phyloP scores from a whole-genome alignment of 169 alveolate genomes.

The Cryptosporidium tyzzeri region DNA sequence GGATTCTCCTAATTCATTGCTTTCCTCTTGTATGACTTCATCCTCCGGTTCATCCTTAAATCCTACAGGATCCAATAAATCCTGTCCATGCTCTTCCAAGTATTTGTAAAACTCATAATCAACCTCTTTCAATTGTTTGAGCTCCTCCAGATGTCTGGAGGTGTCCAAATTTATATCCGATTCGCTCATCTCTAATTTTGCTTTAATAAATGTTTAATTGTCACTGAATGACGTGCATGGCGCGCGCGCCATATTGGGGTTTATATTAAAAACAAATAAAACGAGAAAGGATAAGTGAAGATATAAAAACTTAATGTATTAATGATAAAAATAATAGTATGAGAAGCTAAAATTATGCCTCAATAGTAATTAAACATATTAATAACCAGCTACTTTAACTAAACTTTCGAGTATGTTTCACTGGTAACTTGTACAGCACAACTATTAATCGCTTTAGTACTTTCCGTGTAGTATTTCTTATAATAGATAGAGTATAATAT shows the following conservation, averaged over 20 bases:
- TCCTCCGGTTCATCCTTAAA: not conserved
- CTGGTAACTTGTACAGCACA: not conserved
- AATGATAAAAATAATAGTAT: not conserved
- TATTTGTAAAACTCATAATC: slow-evolving; percentile 53
- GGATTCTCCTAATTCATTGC: not conserved
- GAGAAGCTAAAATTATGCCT: not conserved
- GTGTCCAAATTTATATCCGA: slow-evolving; percentile 1
- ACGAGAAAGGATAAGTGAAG: not conserved
- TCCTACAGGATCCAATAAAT: slow-evolving; percentile 36
- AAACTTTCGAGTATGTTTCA: not conserved
- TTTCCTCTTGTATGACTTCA: not conserved
- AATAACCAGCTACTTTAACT: not conserved
- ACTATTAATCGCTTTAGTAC: not conserved
- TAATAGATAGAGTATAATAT: slow-evolving; percentile 9
- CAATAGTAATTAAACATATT: not conserved
- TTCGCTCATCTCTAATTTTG: slow-evolving; percentile 1
- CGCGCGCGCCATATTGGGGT: slow-evolving; percentile 18
- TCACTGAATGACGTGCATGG: not conserved
- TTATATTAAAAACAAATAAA: not conserved
- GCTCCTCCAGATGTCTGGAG: slow-evolving; percentile 22
- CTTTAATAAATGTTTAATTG: not conserved
- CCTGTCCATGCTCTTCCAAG: slow-evolving; percentile 35
- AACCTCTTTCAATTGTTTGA: slow-evolving; percentile 30
- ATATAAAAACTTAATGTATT: not conserved
- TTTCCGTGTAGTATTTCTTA: not conserved